These are phyloP conservation scores for Phoma sp. DNA, from an alignment of 2,329 filamentous ascomycete genomes.

Conservation along the genomic window DNA sequence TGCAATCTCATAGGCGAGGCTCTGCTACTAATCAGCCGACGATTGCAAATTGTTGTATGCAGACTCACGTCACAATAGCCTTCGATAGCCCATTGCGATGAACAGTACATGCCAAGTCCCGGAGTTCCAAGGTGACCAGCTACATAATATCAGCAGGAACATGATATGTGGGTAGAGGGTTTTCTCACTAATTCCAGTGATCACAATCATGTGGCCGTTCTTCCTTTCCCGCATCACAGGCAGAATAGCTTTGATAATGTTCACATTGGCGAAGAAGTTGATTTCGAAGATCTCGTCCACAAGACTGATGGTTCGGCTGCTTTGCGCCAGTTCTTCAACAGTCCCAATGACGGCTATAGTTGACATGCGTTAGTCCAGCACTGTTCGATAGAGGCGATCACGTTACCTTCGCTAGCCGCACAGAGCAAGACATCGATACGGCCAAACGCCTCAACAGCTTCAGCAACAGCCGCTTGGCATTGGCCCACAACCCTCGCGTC, in stretches of 20 bases:
- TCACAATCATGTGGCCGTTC: slow-evolving; percentile 86
- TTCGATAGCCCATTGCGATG: slow-evolving; percentile 92
- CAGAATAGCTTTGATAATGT: slow-evolving; percentile 88
- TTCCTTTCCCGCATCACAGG: slow-evolving; percentile 80
- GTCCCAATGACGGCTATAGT: slow-evolving; percentile 79
- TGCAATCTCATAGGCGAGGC: slow-evolving; percentile 90
- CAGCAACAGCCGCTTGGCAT: slow-evolving; percentile 85
- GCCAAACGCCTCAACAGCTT: slow-evolving; percentile 83
- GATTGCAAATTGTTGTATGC: background rate
- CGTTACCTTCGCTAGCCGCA: slow-evolving; percentile 82
- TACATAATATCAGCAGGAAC: slow-evolving; percentile 33
- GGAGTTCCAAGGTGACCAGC: slow-evolving; percentile 91
- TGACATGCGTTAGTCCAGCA: background rate
- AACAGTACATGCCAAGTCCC: slow-evolving; percentile 87
- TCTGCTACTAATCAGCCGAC: slow-evolving; percentile 45
- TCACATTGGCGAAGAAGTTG: slow-evolving; percentile 94
- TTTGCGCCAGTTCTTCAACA: slow-evolving; percentile 85
- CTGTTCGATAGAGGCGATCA: background rate
- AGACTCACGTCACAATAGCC: slow-evolving; percentile 81
- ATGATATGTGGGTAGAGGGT: background rate
- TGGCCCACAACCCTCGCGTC: slow-evolving; percentile 69
- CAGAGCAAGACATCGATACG: slow-evolving; percentile 89
- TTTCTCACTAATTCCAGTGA: slow-evolving; percentile 76
- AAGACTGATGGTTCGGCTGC: slow-evolving; percentile 73
- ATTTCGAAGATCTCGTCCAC: slow-evolving; percentile 91